Evolutionary conservation across 495 filamentous ascomycete species (phyloP), one percentile per base, ranked within the genome.

Genomic region (Cryomyces antarcticus): DNA sequence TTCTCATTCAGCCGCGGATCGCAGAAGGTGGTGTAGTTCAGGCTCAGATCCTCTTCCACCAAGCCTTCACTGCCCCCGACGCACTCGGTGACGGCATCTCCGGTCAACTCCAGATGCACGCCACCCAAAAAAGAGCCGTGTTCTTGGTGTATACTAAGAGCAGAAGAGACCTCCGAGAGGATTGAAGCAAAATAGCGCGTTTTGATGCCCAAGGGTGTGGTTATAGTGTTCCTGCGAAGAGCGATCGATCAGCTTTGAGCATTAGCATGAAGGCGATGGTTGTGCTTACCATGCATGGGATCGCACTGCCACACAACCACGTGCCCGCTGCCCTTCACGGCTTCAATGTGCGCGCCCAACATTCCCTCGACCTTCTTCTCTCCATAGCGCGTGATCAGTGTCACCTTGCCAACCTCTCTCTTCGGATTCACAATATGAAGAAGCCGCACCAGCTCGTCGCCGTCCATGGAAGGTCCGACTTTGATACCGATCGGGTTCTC

Each of bases 1-100:
- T 95, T 94, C 70, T 96, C 89, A 56, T 97, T 97, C 38, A 97
- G 63, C 7, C 89, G 62, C 4, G 89, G 89, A 56, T 97, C 89
- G 59, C 89, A 97, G 65, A 86, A 95, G 28, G 79, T 89, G 3
- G 82, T 92, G 57, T 97, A 97, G 42, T 92, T 80, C 39, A 82
- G 70, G 4, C 73, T 73, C 33, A 97, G 64, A 44, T 93, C 87
- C 46, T 87, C 82, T 56, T 95, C 89, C 5, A 69, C 80, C 48
- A 95, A 64, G 0, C 82, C 82, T 53, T 80, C 83, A 41, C 83
- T 88, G 24, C 92, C 89, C 44, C 92, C 89, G 0, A 88, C 70
- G 56, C 89, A 97, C 65, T 97, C 89, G 4, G 89, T 97, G 12
- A 97, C 89, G 28, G 85, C 80, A 47, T 97, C 89, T 9, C 89